Evolutionary conservation across 1,139 yeast genomes (phyloP), one percentile per base, ranked within the genome.

Genomic region (Spathaspora jeffriesii): DNA sequence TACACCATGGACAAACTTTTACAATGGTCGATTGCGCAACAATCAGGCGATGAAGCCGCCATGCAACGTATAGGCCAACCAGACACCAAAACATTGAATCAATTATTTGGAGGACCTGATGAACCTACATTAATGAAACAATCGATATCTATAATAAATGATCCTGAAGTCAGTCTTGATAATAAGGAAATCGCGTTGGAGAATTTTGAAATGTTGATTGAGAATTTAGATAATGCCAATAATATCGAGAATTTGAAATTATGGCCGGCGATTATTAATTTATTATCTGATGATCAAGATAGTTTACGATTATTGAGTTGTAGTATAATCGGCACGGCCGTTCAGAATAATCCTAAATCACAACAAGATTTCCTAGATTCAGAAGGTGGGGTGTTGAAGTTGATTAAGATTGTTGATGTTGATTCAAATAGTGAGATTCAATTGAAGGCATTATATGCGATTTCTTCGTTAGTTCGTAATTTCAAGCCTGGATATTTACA

Each of bases 211-310:
- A 90, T 92, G 95, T 75, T 93, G 49, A 87, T 93, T 50, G 99
- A 93, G 63, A 91, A 91, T 61, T 69, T 93, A 55, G 99, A 93
- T 65, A 93, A 93, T 64, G 98, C 99, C 21, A 92, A 93, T 67
- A 91, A 90, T 60, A 85, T 93, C 53, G 93, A 88, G 54, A 88
- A 87, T 57, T 65, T 91, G 73, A 81, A 82, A 52, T 76, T 92
- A 55, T 95, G 98, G 99, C 82, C 79, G 13, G 75, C 82, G 5
- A 64, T 91, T 43, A 69, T 88, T 37, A 64, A 64, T 1, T 79
- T 82, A 47, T 68, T 88, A 46, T 40, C 43, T 14, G 68, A 71
- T 37, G 68, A 70, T 37, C 73, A 74, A 18, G 63, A 66, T 2
- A 65, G 73, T 5, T 67, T 91, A 44, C 73, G 84, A 49, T 70